Evolutionary conservation across 495 filamentous ascomycete species (phyloP).

Genomic region (Wilcoxina mikolae): DNA sequence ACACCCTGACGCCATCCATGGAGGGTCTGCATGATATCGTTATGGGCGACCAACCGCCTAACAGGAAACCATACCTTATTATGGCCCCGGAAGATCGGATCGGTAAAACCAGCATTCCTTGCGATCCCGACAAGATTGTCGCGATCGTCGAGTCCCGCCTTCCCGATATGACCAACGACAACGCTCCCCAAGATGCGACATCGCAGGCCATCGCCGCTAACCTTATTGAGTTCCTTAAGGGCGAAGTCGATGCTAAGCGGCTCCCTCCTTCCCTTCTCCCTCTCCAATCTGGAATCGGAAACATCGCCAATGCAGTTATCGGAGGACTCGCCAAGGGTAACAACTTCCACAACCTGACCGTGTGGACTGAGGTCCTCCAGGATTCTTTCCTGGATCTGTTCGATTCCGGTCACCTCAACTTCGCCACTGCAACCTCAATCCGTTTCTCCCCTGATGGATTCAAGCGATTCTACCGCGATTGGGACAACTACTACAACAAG

Average conservation of each 20-base stretch:
- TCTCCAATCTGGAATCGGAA: slow-evolving; percentile 80
- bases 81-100: slow-evolving; percentile 67
- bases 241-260: slow-evolving; percentile 45
- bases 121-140: slow-evolving; percentile 77
- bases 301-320: slow-evolving; percentile 87
- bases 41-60: slow-evolving; percentile 66
- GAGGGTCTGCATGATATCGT: slow-evolving; percentile 87
- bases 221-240: slow-evolving; percentile 69
- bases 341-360: slow-evolving; percentile 64
- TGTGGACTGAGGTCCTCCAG: slow-evolving; percentile 91
- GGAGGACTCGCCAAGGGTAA: slow-evolving; percentile 62
- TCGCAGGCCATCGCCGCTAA: slow-evolving; percentile 62
- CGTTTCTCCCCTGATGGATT: slow-evolving; percentile 86
- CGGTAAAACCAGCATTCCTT: slow-evolving; percentile 67
- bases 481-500: slow-evolving; percentile 66
- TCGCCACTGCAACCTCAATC: slow-evolving; percentile 80
- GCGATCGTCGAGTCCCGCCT: slow-evolving; percentile 76
- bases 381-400: slow-evolving; percentile 90
- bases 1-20: slow-evolving; percentile 71
- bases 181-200: slow-evolving; percentile 57
- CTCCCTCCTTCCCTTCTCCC: slow-evolving; percentile 67
- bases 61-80: slow-evolving; percentile 72
- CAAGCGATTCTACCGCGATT: slow-evolving; percentile 80
- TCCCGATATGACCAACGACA: slow-evolving; percentile 64
- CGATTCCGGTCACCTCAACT: slow-evolving; percentile 78